These are phyloP conservation scores for Fraxinus paxiana DNA, from an alignment of 305 asterid genomes.

Conservation along the genomic window DNA sequence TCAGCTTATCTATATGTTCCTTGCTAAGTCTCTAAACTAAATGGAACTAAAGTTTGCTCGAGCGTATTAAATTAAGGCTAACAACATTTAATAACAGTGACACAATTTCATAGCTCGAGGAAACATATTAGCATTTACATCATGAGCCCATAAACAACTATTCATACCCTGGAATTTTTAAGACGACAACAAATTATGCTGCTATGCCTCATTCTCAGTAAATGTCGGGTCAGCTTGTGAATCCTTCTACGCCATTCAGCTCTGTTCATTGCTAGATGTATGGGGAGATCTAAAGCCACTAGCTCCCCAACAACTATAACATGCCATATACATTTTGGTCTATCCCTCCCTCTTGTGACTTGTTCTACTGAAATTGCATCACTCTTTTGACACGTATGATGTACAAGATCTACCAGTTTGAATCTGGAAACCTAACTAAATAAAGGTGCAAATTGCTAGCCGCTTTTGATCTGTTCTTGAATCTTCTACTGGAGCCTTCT, in stretches of 20 bases:
- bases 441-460: neutral
- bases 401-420: neutral
- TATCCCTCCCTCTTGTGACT: neutral
- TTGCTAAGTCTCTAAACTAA: neutral
- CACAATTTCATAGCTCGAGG: neutral
- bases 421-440: neutral
- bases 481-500: neutral
- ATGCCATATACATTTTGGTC: neutral
- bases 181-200: neutral
- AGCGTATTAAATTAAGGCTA: neutral
- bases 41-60: neutral
- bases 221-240: neutral
- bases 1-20: neutral
- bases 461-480: neutral
- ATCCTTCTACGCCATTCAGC: neutral
- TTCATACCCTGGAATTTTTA: neutral
- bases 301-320: neutral
- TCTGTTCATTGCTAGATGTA: neutral
- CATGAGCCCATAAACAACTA: neutral
- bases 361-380: neutral
- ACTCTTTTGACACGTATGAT: neutral
- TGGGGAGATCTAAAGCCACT: neutral
- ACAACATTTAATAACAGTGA: neutral
- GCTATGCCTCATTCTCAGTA: neutral
- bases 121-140: neutral